Conservation (phyloP, 768 basidiomycete genomes). For the Boletus vinaceobasis region DNA sequence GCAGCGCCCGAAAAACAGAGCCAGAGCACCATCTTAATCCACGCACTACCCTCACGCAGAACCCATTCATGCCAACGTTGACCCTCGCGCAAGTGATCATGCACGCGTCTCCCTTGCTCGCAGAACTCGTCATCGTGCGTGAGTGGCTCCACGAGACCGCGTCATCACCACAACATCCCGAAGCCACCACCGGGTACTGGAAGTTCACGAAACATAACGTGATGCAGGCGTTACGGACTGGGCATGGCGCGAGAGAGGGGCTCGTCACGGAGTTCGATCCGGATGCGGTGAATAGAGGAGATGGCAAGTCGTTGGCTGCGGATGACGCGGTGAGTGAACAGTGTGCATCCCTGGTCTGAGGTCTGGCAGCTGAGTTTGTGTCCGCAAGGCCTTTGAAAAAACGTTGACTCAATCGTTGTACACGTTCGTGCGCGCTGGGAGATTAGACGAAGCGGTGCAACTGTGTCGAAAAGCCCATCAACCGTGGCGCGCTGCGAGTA, state of each 20-base stretch:
- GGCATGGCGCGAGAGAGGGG: conserved; percentile 41
- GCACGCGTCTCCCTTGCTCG: conserved; percentile 59
- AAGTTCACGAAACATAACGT: conserved; percentile 75
- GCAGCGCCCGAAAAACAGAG: conserved; percentile 68
- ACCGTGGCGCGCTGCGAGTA: conserved; percentile 88
- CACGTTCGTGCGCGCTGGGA: conserved; percentile 79
- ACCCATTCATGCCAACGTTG: conserved; percentile 80
- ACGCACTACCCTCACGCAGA: conserved; percentile 54
- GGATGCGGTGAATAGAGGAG: conserved; percentile 65
- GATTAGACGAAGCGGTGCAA: conserved; percentile 79
- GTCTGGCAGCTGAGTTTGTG: neutral
- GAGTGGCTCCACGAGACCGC: conserved; percentile 87
- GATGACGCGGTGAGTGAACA: conserved; percentile 68
- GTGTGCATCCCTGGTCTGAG: neutral
- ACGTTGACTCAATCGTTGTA: conserved; percentile 74
- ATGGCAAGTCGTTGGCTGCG: conserved; percentile 56
- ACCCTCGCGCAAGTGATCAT: conserved; percentile 74
- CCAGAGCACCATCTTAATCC: conserved; percentile 46
- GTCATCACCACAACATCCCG: conserved; percentile 54
- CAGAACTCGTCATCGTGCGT: conserved; percentile 77
- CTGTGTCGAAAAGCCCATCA: conserved; percentile 80
- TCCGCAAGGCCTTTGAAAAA: conserved; percentile 71
- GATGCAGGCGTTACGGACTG: conserved; percentile 60
- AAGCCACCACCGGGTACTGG: conserved; percentile 80
- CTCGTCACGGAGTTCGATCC: conserved; percentile 75